These are phyloP conservation scores for Aspergillus thermomutatus DNA, from an alignment of 2,329 filamentous ascomycete species.

Conservation along the genomic window DNA sequence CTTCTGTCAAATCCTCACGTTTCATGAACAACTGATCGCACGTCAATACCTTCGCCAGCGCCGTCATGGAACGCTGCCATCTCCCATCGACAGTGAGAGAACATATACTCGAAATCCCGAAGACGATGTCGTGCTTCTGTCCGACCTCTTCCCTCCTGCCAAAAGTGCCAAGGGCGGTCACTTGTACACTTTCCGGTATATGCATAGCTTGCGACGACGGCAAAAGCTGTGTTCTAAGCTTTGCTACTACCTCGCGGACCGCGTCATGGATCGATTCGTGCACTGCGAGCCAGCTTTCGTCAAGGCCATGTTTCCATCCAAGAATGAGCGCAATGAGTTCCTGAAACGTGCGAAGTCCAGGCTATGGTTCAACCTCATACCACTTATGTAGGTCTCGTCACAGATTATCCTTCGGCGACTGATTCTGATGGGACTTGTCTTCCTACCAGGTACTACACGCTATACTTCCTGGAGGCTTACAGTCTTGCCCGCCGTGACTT, in stretches of 20 bases:
- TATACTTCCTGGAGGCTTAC: constrained; percentile 43
- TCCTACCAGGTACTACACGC: constrained; percentile 35
- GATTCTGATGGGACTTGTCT: constrained; percentile 1
- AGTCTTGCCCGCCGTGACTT: constrained; percentile 35
- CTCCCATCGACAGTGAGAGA: constrained; percentile 32
- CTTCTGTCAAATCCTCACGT: constrained; percentile 34
- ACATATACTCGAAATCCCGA: constrained; percentile 40
- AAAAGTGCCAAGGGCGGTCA: constrained; percentile 35
- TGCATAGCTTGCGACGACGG: constrained; percentile 35
- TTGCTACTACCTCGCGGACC: constrained; percentile 40
- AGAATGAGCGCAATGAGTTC: constrained; percentile 31
- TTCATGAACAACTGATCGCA: constrained; percentile 40
- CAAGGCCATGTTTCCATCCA: constrained; percentile 31
- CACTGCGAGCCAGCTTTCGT: constrained; percentile 29
- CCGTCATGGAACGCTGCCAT: constrained; percentile 42
- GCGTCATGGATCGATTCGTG: constrained; percentile 39
- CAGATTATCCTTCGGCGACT: background rate
- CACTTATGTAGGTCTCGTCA: constrained; percentile 34
- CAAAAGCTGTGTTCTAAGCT: constrained; percentile 39
- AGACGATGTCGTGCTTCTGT: constrained; percentile 43
- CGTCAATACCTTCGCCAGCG: constrained; percentile 40
- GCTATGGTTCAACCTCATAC: constrained; percentile 39
- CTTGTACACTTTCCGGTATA: constrained; percentile 41
- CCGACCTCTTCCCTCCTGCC: constrained; percentile 41
- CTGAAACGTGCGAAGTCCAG: constrained; percentile 31